A percentile compares a stretch with the other conserved stretches of the same genome.
Conservation (phyloP, 1,139 yeast species). For the Lodderomyces oxycetoniae region DNA sequence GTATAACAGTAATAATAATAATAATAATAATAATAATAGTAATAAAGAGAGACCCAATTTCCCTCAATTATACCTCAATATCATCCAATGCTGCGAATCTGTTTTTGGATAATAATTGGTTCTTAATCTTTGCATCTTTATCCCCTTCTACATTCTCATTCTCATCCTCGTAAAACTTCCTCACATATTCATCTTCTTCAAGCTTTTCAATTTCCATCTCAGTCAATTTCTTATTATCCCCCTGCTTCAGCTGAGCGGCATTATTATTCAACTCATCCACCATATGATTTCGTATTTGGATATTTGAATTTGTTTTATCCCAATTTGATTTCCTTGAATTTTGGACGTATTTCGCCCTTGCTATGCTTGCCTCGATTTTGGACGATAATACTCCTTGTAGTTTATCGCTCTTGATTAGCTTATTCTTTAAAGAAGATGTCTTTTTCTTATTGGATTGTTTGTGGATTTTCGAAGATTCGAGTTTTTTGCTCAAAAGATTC, state of each 20-base stretch:
- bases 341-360: constrained; percentile 59
- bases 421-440: constrained; percentile 32
- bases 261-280: constrained; percentile 6
- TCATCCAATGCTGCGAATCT: constrained; percentile 48
- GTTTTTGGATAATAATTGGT: constrained; percentile 25
- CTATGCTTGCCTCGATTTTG: constrained; percentile 61
- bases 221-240: constrained; percentile 6
- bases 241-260: too few relatives aligned
- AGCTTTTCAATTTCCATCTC: constrained; percentile 22
- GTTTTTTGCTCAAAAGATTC: constrained; percentile 52
- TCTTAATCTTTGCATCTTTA: constrained; percentile 10
- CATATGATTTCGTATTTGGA: constrained; percentile 26
- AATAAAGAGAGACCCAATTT: background rate
- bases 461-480: constrained; percentile 39
- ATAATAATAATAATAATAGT: background rate
- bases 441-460: constrained; percentile 27
- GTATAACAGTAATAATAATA: background rate
- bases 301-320: constrained; percentile 59
- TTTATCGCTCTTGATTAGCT: constrained; percentile 46
- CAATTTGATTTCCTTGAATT: constrained; percentile 64
- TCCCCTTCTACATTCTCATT: constrained; percentile 16
- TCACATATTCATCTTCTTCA: constrained; percentile 36
- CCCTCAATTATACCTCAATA: constrained; percentile 38
- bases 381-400: constrained; percentile 53
- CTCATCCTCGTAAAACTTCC: constrained; percentile 27